Base-by-base conservation (phyloP, 805 yeast genomes). In the Zygoascus ofunaensis region DNA sequence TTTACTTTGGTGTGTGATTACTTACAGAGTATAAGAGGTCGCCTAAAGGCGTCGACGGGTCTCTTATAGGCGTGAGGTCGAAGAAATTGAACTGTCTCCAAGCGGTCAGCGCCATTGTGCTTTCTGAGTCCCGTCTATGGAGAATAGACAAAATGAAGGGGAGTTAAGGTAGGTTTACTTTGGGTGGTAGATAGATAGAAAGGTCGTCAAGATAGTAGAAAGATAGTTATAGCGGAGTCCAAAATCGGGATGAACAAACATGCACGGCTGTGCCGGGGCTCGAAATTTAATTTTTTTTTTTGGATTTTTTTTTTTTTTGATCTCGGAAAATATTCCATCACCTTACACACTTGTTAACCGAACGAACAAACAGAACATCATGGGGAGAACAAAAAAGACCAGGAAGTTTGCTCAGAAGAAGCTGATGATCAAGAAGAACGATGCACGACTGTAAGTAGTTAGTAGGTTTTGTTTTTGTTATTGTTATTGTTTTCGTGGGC, bases 311-410 rank as follows among this genome's bases (percentile, higher is more conserved):
- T n/a, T n/a, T n/a, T n/a, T n/a, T n/a, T n/a, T n/a, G n/a, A n/a
- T n/a, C n/a, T n/a, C n/a, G n/a, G n/a, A n/a, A n/a, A n/a, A n/a
- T n/a, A n/a, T n/a, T n/a, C n/a, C n/a, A n/a, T n/a, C n/a, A n/a
- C n/a, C n/a, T n/a, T n/a, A n/a, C n/a, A n/a, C n/a, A n/a, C n/a
- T n/a, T n/a, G n/a, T n/a, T n/a, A n/a, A n/a, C n/a, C n/a, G n/a
- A n/a, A n/a, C n/a, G n/a, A n/a, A n/a, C n/a, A n/a, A 26, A 8
- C 30, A 26, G 30, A 8, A 26, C 18, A 42, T 4, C 20, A 90
- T 92, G 98, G 97, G 97, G 48, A 92, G 87, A 64, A 95, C 95
- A 26, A 87, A 83, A 70, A 92, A 92, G 68, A 90, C 97, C 10
- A 77, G 97, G 74, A 87, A 89, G 82, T 87, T 90, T 59, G 95